Evolutionary conservation across 768 basidiomycete genomes (phyloP).

Genomic region (Grammothele lineata): DNA sequence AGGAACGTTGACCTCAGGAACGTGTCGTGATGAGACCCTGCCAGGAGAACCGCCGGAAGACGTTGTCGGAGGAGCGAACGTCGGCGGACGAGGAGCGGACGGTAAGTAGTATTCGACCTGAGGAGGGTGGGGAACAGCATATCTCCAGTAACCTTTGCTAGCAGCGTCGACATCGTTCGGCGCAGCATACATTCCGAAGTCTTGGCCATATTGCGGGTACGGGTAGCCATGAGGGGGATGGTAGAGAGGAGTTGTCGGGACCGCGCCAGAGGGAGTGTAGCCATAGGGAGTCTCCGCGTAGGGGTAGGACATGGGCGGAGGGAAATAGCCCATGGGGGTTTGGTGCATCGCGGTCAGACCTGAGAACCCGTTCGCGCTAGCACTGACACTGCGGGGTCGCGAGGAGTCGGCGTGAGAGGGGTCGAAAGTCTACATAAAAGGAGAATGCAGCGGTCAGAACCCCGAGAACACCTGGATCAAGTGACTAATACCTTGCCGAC

Average conservation of each 20-base stretch:
- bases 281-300: constrained; percentile 8
- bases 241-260: constrained; percentile 3
- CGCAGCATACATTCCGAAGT: constrained; percentile 1
- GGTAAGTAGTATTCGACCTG: constrained; percentile 15
- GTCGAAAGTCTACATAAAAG: constrained; percentile 6
- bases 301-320: background rate
- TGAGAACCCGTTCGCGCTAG: constrained; percentile 11
- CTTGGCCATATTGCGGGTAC: constrained; percentile 6
- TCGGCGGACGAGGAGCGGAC: background rate
- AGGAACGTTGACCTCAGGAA: background rate
- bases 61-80: too few species aligned
- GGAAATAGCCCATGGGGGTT: constrained; percentile 4
- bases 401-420: constrained; percentile 9
- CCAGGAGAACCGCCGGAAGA: too few species aligned
- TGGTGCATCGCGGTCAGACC: constrained; percentile 9
- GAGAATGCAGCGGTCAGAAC: background rate
- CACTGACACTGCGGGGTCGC: constrained; percentile 18
- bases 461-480: background rate
- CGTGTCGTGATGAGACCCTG: too few species aligned
- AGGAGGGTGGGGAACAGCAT: constrained; percentile 7
- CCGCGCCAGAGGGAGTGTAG: background rate
- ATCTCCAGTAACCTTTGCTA: constrained; percentile 9
- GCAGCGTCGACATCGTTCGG: background rate
- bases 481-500: constrained; percentile 22
- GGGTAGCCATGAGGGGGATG: constrained; percentile 4